Conservation (phyloP, 371 early-diverging fungal species). For the Smittium culicis region DNA sequence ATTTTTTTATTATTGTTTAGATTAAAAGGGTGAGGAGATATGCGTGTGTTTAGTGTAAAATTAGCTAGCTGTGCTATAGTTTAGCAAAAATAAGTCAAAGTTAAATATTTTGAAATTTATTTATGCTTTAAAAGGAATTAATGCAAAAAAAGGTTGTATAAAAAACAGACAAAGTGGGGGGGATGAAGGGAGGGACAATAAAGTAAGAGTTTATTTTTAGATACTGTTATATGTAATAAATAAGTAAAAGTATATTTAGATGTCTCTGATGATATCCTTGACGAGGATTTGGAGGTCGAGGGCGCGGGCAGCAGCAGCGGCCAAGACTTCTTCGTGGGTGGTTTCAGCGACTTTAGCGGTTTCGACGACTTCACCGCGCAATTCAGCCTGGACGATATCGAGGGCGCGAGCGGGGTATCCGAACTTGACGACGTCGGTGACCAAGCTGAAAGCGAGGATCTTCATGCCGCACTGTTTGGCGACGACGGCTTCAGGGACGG, state of each 20-base stretch:
- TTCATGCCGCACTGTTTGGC: conserved; percentile 81
- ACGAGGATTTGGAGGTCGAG: conserved; percentile 61
- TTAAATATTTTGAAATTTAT: no score
- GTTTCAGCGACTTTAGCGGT: conserved; percentile 46
- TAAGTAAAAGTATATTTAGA: conserved; percentile 11
- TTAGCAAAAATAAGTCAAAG: no score
- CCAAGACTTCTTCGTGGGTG: conserved; percentile 81
- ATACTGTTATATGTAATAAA: neutral
- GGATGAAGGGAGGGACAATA: no score
- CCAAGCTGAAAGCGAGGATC: conserved; percentile 69
- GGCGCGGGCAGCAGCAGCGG: conserved; percentile 53
- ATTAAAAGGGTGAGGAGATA: no score
- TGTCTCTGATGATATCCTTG: conserved; percentile 38
- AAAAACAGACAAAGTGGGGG: no score
- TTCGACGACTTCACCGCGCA: conserved; percentile 26
- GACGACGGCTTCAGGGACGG: conserved; percentile 88
- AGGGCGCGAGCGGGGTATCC: conserved; percentile 50
- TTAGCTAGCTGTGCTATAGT: no score
- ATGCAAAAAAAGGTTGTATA: no score
- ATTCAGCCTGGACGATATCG: conserved; percentile 35
- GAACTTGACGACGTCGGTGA: conserved; percentile 69
- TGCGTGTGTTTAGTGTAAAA: no score
- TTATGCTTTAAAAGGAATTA: no score
- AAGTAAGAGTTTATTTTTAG: no score
- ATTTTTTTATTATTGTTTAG: no score